Evolutionary conservation across 2,329 filamentous ascomycete species (phyloP).

Genomic region (Trichoderma cornu-damae): DNA sequence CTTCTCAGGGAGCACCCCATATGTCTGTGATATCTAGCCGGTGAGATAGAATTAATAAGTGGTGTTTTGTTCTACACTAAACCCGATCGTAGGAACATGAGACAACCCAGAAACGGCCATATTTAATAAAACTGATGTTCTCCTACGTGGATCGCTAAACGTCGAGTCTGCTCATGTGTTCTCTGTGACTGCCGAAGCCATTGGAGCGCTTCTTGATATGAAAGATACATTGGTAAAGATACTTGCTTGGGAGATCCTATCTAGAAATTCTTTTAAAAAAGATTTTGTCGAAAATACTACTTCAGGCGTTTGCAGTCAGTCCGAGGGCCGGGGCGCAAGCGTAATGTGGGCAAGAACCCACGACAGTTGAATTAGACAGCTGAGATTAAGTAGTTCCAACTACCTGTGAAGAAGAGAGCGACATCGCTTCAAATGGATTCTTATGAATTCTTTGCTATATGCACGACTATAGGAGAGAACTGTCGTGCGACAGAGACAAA

Average conservation of each 20-base stretch:
- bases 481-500: neutral
- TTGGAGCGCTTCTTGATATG: neutral
- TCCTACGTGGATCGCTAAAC: neutral
- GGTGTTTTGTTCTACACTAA: too few relatives aligned
- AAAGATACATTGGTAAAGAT: neutral
- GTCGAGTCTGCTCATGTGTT: neutral
- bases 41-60: neutral
- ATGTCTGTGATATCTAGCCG: neutral
- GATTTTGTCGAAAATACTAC: neutral
- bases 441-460: neutral
- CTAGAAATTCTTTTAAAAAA: neutral
- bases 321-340: neutral
- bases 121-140: too few relatives aligned
- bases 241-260: neutral
- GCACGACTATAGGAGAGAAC: neutral
- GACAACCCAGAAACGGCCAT: too few relatives aligned
- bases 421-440: neutral
- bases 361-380: neutral
- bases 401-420: neutral
- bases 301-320: neutral
- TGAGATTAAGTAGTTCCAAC: neutral
- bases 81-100: too few relatives aligned
- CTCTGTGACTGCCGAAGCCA: neutral
- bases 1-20: neutral
- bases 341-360: constrained; percentile 3